A percentile compares a stretch with the other conserved stretches of the same genome.
These are phyloP conservation scores for Aspergillus sp. DNA, from an alignment of 2,329 filamentous ascomycete species.

Conservation along the genomic window DNA sequence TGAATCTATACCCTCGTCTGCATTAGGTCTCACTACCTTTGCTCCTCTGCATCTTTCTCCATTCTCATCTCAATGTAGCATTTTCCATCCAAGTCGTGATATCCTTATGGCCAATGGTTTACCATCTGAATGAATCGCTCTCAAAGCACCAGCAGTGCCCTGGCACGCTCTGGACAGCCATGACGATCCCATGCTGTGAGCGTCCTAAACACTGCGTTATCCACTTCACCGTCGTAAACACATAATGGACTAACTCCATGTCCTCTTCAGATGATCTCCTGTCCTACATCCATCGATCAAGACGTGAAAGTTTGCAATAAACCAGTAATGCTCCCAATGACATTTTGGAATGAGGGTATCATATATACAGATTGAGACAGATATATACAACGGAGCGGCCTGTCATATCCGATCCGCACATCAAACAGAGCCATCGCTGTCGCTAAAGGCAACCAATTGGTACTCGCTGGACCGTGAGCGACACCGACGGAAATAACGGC, in stretches of 20 bases:
- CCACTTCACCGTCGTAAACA: neutral
- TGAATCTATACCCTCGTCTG: neutral
- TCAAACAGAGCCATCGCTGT: slow-evolving; percentile 10
- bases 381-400: neutral
- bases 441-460: slow-evolving; percentile 18
- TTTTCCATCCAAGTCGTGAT: no score
- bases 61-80: no score
- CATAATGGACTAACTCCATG: no score
- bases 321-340: neutral
- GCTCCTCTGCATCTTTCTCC: no score
- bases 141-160: no score
- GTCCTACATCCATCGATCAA: neutral
- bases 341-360: slow-evolving; percentile 2
- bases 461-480: slow-evolving; percentile 16
- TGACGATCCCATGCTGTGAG: neutral
- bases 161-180: neutral
- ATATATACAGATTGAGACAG: neutral
- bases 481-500: slow-evolving; percentile 4
- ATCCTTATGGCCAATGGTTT: no score
- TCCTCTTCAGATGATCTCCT: neutral
- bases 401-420: neutral
- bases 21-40: neutral
- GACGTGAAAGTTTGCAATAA: neutral
- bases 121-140: no score
- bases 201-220: neutral